These are phyloP conservation scores for Aureobasidium pullulans DNA, from an alignment of 2,329 filamentous ascomycete species.

Conservation along the genomic window DNA sequence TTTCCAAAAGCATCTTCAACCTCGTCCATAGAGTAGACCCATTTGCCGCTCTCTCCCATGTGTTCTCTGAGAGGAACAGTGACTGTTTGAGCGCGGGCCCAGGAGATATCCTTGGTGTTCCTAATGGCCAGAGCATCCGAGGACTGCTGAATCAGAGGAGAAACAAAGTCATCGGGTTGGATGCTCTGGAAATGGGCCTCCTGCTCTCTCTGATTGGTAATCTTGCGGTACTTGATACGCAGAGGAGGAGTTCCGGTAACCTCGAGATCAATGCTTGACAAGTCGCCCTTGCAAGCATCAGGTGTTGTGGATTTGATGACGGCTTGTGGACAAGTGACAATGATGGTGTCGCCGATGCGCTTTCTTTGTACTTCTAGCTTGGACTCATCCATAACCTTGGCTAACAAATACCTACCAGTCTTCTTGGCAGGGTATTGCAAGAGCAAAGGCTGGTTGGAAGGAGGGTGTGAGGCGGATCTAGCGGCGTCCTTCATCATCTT, in stretches of 20 bases:
- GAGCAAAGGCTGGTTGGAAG: conserved; percentile 28
- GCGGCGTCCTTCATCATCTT: conserved; percentile 62
- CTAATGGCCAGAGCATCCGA: conserved; percentile 52
- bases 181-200: conserved; percentile 89
- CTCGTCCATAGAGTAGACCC: conserved; percentile 87
- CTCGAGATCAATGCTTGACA: conserved; percentile 77
- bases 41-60: conserved; percentile 67
- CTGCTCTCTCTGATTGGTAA: conserved; percentile 73
- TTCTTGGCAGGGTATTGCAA: conserved; percentile 74
- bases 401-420: conserved; percentile 77
- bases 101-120: conserved; percentile 61
- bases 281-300: conserved; percentile 74
- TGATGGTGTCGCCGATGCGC: conserved; percentile 71
- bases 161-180: conserved; percentile 78
- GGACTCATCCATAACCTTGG: conserved; percentile 83
- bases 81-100: conserved; percentile 70
- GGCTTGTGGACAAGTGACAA: conserved; percentile 79
- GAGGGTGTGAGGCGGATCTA: conserved; percentile 50
- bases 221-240: conserved; percentile 85
- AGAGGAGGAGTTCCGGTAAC: conserved; percentile 85
- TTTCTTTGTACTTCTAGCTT: conserved; percentile 61
- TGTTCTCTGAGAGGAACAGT: conserved; percentile 85
- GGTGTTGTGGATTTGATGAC: conserved; percentile 58
- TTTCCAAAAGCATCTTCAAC: conserved; percentile 90
- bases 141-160: conserved; percentile 60